Conservation (phyloP, 371 early-diverging fungal species). For the Rhizopus delemar region DNA sequence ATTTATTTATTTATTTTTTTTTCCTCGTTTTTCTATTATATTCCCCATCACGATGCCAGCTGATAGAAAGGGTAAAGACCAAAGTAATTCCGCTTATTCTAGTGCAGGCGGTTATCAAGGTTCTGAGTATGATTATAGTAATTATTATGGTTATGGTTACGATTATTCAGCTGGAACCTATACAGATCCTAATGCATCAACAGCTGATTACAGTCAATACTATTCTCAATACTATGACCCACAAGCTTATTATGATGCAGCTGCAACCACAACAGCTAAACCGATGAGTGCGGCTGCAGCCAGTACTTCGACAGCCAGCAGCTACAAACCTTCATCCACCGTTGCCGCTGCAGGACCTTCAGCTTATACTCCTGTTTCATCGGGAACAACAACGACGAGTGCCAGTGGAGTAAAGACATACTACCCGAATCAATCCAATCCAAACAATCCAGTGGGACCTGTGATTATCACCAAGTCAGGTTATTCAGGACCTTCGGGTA, state of each 20-base stretch:
- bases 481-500: slow-evolving; percentile 22
- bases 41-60: not conserved
- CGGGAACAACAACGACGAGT: slow-evolving; percentile 3
- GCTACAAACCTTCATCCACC: not conserved
- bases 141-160: slow-evolving; percentile 35
- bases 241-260: slow-evolving; percentile 6
- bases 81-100: slow-evolving; percentile 1
- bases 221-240: slow-evolving; percentile 33
- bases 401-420: slow-evolving; percentile 21
- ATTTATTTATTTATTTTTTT: not conserved
- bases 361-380: slow-evolving; percentile 8
- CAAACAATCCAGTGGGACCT: slow-evolving; percentile 23
- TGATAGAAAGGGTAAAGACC: slow-evolving; percentile 1
- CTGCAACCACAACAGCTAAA: slow-evolving; percentile 9
- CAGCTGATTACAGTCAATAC: slow-evolving; percentile 23
- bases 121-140: slow-evolving; percentile 15
- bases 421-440: slow-evolving; percentile 18
- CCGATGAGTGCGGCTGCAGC: not conserved
- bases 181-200: slow-evolving; percentile 16
- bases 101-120: not conserved
- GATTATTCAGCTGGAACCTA: slow-evolving; percentile 30
- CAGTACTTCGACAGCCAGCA: not conserved
- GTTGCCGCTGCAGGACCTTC: slow-evolving; percentile 5
- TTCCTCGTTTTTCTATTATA: not conserved
- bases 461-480: slow-evolving; percentile 21